Percentiles rank a stretch among this genome's conserved stretches.
Conservation (phyloP, 2,329 filamentous ascomycete species). For the Lachnum nothofagi region DNA sequence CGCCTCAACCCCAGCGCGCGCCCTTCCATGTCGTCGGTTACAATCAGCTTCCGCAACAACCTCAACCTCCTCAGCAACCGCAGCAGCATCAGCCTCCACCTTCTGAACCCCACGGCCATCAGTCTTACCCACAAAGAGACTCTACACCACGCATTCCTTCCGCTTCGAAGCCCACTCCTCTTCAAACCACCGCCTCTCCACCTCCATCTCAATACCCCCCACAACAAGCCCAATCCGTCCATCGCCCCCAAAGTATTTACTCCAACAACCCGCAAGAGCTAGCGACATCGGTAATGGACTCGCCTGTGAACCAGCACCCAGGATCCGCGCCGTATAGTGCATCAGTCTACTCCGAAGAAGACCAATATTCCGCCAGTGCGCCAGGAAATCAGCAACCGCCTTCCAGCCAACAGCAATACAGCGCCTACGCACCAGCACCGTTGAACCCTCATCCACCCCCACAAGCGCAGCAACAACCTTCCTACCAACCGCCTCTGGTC, state of each 20-base stretch:
- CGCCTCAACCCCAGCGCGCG: conserved; percentile 48
- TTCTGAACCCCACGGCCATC: conserved; percentile 33
- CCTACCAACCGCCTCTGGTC: conserved; percentile 29
- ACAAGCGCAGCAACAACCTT: conserved; percentile 18
- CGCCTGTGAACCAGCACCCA: conserved; percentile 52
- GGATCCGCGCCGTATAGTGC: conserved; percentile 33
- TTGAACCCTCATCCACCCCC: conserved; percentile 19
- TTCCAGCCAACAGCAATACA: conserved; percentile 29
- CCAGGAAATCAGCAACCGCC: conserved; percentile 21
- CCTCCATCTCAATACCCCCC: conserved; percentile 44
- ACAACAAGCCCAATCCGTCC: conserved; percentile 40
- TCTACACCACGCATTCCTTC: conserved; percentile 45
- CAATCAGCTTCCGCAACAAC: conserved; percentile 32
- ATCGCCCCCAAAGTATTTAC: conserved; percentile 63
- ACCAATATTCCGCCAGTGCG: conserved; percentile 24
- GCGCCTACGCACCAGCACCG: conserved; percentile 26
- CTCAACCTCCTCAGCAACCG: conserved; percentile 29
- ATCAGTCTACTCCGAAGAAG: conserved; percentile 29
- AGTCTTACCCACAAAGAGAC: conserved; percentile 49
- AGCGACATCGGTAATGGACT: conserved; percentile 72
- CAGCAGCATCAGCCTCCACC: conserved; percentile 31
- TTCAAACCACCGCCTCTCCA: conserved; percentile 49
- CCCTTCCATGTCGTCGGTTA: conserved; percentile 58
- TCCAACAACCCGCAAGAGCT: conserved; percentile 67
- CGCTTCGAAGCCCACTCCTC: conserved; percentile 43